phyloP scores from a whole-genome alignment of 2,329 filamentous ascomycete species.

The Colletotrichum phormii region DNA sequence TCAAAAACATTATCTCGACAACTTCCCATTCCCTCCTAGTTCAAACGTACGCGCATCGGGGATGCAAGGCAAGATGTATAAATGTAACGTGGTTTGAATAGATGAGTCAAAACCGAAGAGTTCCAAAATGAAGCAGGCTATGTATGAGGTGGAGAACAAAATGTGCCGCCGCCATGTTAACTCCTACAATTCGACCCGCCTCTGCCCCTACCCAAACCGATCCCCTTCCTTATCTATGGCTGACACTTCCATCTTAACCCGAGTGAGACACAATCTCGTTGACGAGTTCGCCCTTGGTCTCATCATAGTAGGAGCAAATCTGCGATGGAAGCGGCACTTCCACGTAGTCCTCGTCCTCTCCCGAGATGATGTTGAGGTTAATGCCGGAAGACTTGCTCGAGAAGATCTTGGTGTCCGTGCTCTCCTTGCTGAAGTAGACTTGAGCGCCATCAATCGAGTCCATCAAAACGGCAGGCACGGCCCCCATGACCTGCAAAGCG shows the following conservation, averaged over 20 bases:
- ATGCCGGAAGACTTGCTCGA: constrained; percentile 88
- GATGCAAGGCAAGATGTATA: background rate
- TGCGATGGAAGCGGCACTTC: constrained; percentile 92
- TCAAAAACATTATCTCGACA: background rate
- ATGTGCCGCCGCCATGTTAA: background rate
- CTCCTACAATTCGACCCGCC: background rate
- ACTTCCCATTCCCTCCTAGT: background rate
- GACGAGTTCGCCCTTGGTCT: constrained; percentile 78
- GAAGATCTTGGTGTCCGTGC: constrained; percentile 83
- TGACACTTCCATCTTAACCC: constrained; percentile 61
- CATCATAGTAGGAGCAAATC: constrained; percentile 80
- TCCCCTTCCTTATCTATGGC: background rate
- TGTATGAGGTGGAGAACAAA: background rate
- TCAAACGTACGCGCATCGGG: background rate
- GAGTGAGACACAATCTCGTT: constrained; percentile 97
- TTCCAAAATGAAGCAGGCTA: background rate
- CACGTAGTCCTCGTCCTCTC: constrained; percentile 82
- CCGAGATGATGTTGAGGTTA: constrained; percentile 85
- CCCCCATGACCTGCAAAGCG: constrained; percentile 89
- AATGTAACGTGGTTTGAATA: background rate
- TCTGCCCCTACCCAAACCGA: background rate
- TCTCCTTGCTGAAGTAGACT: constrained; percentile 87
- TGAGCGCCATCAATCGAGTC: constrained; percentile 94
- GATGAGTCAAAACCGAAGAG: background rate
- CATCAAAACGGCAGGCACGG: constrained; percentile 86